Evolutionary conservation across 495 filamentous ascomycete genomes (phyloP).

Genomic region (Stereocaulon alpinum): DNA sequence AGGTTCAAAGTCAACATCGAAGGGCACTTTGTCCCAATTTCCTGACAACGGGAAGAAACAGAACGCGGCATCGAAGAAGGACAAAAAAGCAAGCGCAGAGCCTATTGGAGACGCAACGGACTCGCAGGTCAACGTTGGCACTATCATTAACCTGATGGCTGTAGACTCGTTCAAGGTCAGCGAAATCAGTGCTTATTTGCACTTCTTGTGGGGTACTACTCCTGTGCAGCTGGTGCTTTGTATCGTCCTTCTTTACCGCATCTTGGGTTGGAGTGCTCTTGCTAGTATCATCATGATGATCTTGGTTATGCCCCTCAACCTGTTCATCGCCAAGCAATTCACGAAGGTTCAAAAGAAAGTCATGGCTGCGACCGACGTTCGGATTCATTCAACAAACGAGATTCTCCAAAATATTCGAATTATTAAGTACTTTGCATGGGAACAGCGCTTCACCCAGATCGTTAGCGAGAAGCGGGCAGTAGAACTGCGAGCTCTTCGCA

Average conservation of each 20-base stretch:
- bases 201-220: slow-evolving; percentile 78
- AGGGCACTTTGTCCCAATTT: neutral
- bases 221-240: slow-evolving; percentile 75
- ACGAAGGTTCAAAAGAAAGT: slow-evolving; percentile 77
- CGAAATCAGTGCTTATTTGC: slow-evolving; percentile 82
- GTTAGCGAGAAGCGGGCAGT: slow-evolving; percentile 77
- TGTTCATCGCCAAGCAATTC: slow-evolving; percentile 76
- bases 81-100: slow-evolving; percentile 29
- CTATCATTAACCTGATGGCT: slow-evolving; percentile 98
- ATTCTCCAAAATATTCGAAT: slow-evolving; percentile 96
- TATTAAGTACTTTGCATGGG: slow-evolving; percentile 99
- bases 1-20: neutral
- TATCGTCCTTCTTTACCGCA: slow-evolving; percentile 66
- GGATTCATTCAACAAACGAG: slow-evolving; percentile 95
- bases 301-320: slow-evolving; percentile 77
- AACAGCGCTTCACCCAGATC: slow-evolving; percentile 75
- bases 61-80: slow-evolving; percentile 32
- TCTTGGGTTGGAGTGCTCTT: slow-evolving; percentile 87
- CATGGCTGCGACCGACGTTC: slow-evolving; percentile 87
- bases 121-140: slow-evolving; percentile 80
- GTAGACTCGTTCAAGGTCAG: slow-evolving; percentile 99
- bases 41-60: slow-evolving; percentile 48
- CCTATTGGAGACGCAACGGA: slow-evolving; percentile 37
- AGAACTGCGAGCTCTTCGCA: slow-evolving; percentile 69
- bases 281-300: slow-evolving; percentile 91